These are phyloP conservation scores for Curvularia sp. DNA, from an alignment of 2,329 filamentous ascomycete genomes.

Conservation along the genomic window DNA sequence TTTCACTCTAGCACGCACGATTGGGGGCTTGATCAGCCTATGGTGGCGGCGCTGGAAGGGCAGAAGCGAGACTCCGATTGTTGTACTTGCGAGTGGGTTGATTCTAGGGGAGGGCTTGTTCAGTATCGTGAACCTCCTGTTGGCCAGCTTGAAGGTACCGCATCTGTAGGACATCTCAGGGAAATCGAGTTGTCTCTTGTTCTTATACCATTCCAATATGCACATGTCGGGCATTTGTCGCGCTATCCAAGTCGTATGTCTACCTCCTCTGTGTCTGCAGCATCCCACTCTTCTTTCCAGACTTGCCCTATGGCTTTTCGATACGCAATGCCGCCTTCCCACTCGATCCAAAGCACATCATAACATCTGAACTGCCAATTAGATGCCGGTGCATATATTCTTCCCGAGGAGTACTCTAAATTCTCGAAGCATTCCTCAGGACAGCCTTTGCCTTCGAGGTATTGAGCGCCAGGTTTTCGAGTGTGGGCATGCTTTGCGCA, in stretches of 20 bases:
- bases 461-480: neutral
- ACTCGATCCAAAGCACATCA: slow-evolving; percentile 24
- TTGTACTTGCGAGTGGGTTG: slow-evolving; percentile 87
- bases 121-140: slow-evolving; percentile 85
- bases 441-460: neutral
- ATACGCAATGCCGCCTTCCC: slow-evolving; percentile 19
- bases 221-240: neutral
- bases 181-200: neutral
- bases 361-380: slow-evolving; percentile 16
- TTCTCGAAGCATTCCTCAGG: neutral
- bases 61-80: slow-evolving; percentile 74
- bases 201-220: neutral
- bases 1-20: slow-evolving; percentile 87
- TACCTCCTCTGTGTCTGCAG: slow-evolving; percentile 12
- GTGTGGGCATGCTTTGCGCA: neutral
- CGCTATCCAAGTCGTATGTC: slow-evolving; percentile 19
- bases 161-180: slow-evolving; percentile 19
- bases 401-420: too few relatives aligned
- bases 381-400: neutral
- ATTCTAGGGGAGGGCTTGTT: slow-evolving; percentile 75
- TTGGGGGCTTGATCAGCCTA: slow-evolving; percentile 65
- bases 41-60: slow-evolving; percentile 21
- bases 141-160: slow-evolving; percentile 79
- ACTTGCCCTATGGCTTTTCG: slow-evolving; percentile 18
- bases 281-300: slow-evolving; percentile 16